phyloP scores from a whole-genome alignment of 768 basidiomycete species.

The Psilocybe azurescens region DNA sequence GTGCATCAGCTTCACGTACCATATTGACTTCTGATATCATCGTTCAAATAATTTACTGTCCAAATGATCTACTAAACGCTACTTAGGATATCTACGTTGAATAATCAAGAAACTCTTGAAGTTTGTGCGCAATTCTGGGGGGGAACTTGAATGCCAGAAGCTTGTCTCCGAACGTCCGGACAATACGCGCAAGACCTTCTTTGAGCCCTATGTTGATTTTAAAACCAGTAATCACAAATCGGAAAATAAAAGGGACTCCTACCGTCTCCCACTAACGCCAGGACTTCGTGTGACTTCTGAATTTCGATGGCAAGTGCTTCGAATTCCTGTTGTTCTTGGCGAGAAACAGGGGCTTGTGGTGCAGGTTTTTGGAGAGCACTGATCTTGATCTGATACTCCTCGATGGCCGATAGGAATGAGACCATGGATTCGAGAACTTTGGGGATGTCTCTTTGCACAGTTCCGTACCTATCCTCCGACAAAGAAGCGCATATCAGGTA shows the following conservation, averaged over 20 bases:
- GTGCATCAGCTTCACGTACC: too few species aligned
- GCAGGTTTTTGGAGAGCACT: slow-evolving; percentile 43
- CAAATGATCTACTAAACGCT: neutral
- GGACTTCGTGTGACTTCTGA: slow-evolving; percentile 56
- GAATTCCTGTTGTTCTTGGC: slow-evolving; percentile 40
- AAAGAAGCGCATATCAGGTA: slow-evolving; percentile 74
- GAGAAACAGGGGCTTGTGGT: slow-evolving; percentile 36
- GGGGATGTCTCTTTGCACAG: slow-evolving; percentile 86
- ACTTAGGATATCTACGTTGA: slow-evolving; percentile 15
- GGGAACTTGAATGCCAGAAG: slow-evolving; percentile 79
- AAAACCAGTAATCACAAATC: slow-evolving; percentile 4
- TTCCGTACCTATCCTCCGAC: slow-evolving; percentile 80
- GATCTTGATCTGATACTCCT: slow-evolving; percentile 65
- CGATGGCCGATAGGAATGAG: slow-evolving; percentile 67
- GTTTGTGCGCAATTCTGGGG: slow-evolving; percentile 65
- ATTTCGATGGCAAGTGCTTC: slow-evolving; percentile 53
- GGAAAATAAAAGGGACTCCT: slow-evolving; percentile 27
- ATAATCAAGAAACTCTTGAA: slow-evolving; percentile 78
- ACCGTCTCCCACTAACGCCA: slow-evolving; percentile 67
- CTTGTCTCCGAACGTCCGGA: slow-evolving; percentile 76
- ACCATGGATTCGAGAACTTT: slow-evolving; percentile 79
- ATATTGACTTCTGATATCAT: too few species aligned
- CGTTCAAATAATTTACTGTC: neutral
- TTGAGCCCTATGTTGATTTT: slow-evolving; percentile 54
- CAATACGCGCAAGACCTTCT: slow-evolving; percentile 67